Conservation (phyloP, 1,284 basidiomycete species). For the Papiliotrema fonsecae region DNA sequence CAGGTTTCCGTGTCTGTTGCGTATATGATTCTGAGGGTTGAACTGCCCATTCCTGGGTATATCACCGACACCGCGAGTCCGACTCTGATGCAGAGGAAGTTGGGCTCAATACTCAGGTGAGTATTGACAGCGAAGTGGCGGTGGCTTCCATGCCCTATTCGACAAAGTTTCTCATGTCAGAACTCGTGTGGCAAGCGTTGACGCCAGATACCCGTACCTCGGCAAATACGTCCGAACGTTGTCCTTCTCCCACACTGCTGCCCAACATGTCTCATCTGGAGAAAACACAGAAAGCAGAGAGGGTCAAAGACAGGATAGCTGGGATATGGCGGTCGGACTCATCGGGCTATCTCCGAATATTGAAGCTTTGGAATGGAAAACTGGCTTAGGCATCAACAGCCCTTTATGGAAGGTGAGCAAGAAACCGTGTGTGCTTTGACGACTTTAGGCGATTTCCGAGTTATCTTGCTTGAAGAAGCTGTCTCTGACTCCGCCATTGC, state of each 20-base stretch:
- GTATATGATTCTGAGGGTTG: not conserved
- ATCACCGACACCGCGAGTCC: not conserved
- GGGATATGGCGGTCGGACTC: not conserved
- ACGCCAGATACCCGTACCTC: not conserved
- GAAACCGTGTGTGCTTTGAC: too few relatives aligned
- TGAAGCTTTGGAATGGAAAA: not conserved
- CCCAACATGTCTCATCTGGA: too few relatives aligned
- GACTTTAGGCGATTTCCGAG: not conserved
- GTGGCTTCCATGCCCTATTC: too few relatives aligned
- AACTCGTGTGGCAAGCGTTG: not conserved
- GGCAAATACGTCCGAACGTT: not conserved
- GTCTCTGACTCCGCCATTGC: not conserved
- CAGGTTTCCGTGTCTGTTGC: not conserved
- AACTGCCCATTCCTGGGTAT: not conserved
- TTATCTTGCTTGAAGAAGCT: not conserved
- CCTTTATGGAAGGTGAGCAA: slow-evolving; percentile 1
- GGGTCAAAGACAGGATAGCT: not conserved
- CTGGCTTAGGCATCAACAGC: not conserved
- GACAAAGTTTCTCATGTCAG: too few relatives aligned
- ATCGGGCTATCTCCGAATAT: not conserved
- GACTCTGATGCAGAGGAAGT: not conserved
- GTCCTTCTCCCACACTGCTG: not conserved
- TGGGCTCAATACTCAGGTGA: not conserved
- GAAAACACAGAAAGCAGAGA: not conserved
- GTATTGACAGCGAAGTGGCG: not conserved